These are phyloP conservation scores for Tephrocybe sp. DNA, from an alignment of 768 basidiomycete species.

Conservation along the genomic window DNA sequence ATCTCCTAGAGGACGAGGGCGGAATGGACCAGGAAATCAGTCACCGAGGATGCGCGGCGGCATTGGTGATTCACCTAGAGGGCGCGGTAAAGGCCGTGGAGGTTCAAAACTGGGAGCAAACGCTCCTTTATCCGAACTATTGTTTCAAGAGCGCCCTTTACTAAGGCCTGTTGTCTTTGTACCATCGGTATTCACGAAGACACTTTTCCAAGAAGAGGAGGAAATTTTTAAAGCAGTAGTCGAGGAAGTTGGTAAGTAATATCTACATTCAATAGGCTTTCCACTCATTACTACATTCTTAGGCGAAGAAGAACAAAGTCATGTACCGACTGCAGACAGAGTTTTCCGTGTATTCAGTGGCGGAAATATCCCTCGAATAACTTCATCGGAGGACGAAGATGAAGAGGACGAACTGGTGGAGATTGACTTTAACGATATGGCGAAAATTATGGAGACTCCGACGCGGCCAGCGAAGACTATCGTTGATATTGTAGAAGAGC, in stretches of 20 bases:
- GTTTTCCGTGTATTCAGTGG: slow-evolving; percentile 63
- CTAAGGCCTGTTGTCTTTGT: slow-evolving; percentile 73
- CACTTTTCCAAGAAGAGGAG: slow-evolving; percentile 55
- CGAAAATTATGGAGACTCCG: slow-evolving; percentile 35
- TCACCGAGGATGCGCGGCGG: slow-evolving; percentile 17
- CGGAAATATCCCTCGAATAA: slow-evolving; percentile 17
- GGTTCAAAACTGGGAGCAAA: slow-evolving; percentile 33
- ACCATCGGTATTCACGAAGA: slow-evolving; percentile 48
- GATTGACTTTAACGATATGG: slow-evolving; percentile 66
- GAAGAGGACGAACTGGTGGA: slow-evolving; percentile 45
- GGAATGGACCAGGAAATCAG: slow-evolving; percentile 2
- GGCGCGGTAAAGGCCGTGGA: slow-evolving; percentile 23
- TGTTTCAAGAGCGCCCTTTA: slow-evolving; percentile 57
- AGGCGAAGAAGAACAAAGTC: slow-evolving; percentile 50
- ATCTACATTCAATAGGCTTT: not conserved
- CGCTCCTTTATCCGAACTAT: slow-evolving; percentile 51
- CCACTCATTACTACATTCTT: slow-evolving; percentile 1
- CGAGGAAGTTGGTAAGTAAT: slow-evolving; percentile 46
- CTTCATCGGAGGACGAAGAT: slow-evolving; percentile 29
- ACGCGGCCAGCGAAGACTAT: slow-evolving; percentile 12
- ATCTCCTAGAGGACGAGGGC: slow-evolving; percentile 12
- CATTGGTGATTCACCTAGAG: slow-evolving; percentile 18
- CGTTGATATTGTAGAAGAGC: slow-evolving; percentile 26
- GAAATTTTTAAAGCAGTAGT: slow-evolving; percentile 56
- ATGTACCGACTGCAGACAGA: slow-evolving; percentile 69